Evolutionary conservation across 305 asterid species (phyloP), one percentile per base, ranked within the genome.

Genomic region (Lippia alba): DNA sequence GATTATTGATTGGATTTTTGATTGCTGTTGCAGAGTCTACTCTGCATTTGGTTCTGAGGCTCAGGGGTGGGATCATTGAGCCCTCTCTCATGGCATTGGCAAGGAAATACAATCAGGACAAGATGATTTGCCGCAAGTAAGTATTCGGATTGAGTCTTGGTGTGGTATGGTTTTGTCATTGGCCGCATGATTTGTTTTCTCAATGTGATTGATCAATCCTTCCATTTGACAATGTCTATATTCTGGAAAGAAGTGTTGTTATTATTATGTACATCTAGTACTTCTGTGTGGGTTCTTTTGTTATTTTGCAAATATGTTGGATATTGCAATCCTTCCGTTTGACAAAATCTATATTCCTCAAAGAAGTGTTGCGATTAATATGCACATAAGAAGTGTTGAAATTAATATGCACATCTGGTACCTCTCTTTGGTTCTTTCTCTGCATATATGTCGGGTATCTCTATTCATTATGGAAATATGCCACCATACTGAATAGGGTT

Each of bases 101-200:
- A 6, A 76, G 82, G 82, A 85, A 81, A 54, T 80, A 81, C 70
- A 85, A 81, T 53, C 88, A 83, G 70, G 85, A 85, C 18, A 85
- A 83, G 84, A 73, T 79, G 86, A 83, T 85, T 53, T 85, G 91
- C 86, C 83, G 91, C 83, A 85, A 83, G 91, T 85, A 75, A 83
- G 84, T 41, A 71, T 19, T n/a, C 59, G 17, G 5, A 14, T 20
- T 30, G 30, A 36, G 34, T n/a, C n/a, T n/a, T n/a, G n/a, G n/a
- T n/a, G 3, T 32, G 46, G 3, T 17, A n/a, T n/a, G n/a, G n/a
- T n/a, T n/a, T 6, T 16, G 10, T 15, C 0, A 0, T 18, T 7
- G 5, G 53, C 6, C 49, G n/a, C 7, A 50, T 34, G 1, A n/a
- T 1, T 39, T 39, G 45, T 39, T 3, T 39, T 39, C 30, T 24